These are phyloP conservation scores for Pneumocystis canis DNA, from an alignment of 1,139 yeast genomes.

Conservation along the genomic window DNA sequence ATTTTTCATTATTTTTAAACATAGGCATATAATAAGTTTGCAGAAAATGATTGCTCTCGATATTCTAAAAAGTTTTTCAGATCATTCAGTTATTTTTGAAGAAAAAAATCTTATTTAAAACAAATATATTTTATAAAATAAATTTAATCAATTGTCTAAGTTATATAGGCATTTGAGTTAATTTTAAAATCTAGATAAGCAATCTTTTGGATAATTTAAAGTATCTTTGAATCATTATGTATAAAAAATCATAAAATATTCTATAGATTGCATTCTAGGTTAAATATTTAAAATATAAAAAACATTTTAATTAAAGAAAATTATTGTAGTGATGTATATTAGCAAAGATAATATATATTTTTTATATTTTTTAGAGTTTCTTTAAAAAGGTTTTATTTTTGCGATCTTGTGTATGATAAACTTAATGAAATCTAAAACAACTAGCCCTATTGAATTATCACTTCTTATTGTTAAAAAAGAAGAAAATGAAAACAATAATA, in stretches of 20 bases:
- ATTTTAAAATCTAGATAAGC: no score
- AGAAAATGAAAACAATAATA: background rate
- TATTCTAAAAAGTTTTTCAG: background rate
- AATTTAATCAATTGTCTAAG: background rate
- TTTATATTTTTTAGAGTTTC: background rate
- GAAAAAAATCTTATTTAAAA: background rate
- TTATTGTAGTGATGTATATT: no score
- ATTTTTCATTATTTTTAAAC: slow-evolving; percentile 2
- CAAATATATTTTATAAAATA: background rate
- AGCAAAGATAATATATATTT: no score
- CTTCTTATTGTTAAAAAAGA: background rate
- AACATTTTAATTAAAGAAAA: no score
- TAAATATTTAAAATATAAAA: no score
- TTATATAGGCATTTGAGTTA: no score
- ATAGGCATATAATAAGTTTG: slow-evolving; percentile 3
- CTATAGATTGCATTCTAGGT: no score
- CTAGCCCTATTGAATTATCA: background rate
- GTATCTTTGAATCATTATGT: no score
- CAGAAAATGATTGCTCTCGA: background rate
- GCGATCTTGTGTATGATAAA: background rate
- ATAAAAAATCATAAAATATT: no score
- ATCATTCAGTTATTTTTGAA: background rate
- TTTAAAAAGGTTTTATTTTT: background rate
- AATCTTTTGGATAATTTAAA: no score
- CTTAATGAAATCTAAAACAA: background rate